A percentile compares a stretch with the other conserved stretches of the same genome.
phyloP scores from a whole-genome alignment of 2,329 filamentous ascomycete species.

The Aspergillus carbonarius region DNA sequence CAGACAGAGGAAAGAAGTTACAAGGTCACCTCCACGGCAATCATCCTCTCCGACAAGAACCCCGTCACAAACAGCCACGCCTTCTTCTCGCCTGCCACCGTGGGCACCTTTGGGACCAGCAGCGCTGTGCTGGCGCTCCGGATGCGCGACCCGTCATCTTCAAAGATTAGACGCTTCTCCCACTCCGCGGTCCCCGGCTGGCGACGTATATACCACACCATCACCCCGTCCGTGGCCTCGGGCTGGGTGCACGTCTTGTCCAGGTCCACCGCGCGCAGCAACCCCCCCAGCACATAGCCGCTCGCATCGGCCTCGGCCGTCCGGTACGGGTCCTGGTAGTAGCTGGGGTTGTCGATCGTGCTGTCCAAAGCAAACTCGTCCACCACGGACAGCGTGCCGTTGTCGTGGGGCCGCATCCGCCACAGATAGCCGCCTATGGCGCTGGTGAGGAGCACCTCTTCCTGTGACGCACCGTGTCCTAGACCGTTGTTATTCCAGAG shows the following conservation, averaged over 20 bases:
- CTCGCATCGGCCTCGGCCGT: slow-evolving; percentile 48
- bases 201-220: slow-evolving; percentile 49
- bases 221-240: slow-evolving; percentile 41
- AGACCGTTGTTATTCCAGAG: slow-evolving; percentile 60
- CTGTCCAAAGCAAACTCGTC: slow-evolving; percentile 48
- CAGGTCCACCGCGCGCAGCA: slow-evolving; percentile 46
- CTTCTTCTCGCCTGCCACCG: slow-evolving; percentile 47
- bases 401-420: slow-evolving; percentile 31
- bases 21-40: slow-evolving; percentile 57
- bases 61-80: slow-evolving; percentile 62
- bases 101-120: slow-evolving; percentile 48
- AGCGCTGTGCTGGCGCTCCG: slow-evolving; percentile 54
- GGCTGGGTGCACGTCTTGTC: slow-evolving; percentile 30
- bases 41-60: slow-evolving; percentile 49
- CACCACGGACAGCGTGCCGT: slow-evolving; percentile 41
- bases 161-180: slow-evolving; percentile 54
- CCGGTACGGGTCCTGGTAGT: slow-evolving; percentile 56
- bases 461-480: slow-evolving; percentile 46
- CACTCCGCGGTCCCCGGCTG: slow-evolving; percentile 31
- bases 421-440: slow-evolving; percentile 51
- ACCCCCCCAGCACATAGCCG: slow-evolving; percentile 54
- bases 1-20: slow-evolving; percentile 5
- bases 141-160: slow-evolving; percentile 56
- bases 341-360: slow-evolving; percentile 58
- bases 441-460: slow-evolving; percentile 39